Percentiles rank a stretch among this genome's conserved stretches.
Evolutionary conservation across 202 grass and related monocot genomes (phyloP).

Genomic region (Saccharum hybrid): DNA sequence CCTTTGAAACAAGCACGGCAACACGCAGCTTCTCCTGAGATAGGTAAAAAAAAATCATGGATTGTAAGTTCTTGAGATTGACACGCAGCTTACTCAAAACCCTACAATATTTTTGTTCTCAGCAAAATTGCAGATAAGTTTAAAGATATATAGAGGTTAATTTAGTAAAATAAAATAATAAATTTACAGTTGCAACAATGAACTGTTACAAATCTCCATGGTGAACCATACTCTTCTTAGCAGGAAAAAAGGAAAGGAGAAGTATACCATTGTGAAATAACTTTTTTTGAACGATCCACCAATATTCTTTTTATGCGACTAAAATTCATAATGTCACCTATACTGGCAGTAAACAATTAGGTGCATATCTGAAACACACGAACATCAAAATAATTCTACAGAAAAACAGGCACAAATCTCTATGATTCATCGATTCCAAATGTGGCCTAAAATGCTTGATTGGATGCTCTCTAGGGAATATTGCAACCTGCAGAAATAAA

Average conservation of each 20-base stretch:
- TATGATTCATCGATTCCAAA: neutral
- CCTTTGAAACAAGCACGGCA: conserved; percentile 97
- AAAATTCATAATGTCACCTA: neutral
- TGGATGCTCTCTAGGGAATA: neutral
- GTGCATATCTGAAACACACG: neutral
- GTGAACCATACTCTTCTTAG: neutral
- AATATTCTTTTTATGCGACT: neutral
- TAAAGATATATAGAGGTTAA: neutral
- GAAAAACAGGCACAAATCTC: neutral
- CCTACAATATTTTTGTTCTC: neutral
- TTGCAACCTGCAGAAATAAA: neutral
- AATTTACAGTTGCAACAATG: neutral
- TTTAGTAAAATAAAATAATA: neutral
- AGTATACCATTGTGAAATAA: neutral
- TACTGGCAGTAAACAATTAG: neutral
- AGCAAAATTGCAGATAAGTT: neutral
- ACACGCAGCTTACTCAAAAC: neutral
- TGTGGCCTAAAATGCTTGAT: neutral
- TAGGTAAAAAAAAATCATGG: neutral
- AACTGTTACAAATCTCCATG: neutral
- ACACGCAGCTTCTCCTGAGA: conserved; percentile 94
- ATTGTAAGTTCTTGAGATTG: conserved; percentile 14
- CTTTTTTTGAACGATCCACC: neutral
- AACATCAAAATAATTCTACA: neutral
- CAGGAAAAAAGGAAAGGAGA: neutral